Percentiles rank a stretch among this genome's conserved stretches.
Evolutionary conservation across 805 yeast species (phyloP).

Genomic region (Nematodospora valgi): DNA sequence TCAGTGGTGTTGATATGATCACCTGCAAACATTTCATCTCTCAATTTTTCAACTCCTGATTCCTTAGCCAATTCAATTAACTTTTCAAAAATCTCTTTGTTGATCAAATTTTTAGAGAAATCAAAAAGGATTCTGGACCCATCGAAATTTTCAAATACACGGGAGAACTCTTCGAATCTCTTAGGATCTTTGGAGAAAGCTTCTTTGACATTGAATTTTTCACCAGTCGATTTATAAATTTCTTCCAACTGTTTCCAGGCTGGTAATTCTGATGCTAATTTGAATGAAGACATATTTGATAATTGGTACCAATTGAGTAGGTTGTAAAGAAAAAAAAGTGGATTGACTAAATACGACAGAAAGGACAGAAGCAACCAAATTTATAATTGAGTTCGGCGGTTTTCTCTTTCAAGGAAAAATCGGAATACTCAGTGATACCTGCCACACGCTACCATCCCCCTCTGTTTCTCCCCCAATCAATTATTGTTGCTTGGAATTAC

Average conservation of each 20-base stretch:
- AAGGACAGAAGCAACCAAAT: not conserved
- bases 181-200: constrained; percentile 72
- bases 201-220: constrained; percentile 66
- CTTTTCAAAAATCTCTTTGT: constrained; percentile 70
- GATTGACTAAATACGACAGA: not conserved
- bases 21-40: constrained; percentile 92
- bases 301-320: too few relatives aligned
- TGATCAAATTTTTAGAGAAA: constrained; percentile 89
- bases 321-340: not conserved
- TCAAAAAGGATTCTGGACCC: constrained; percentile 89
- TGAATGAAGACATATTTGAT: constrained; percentile 29
- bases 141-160: constrained; percentile 79
- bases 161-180: constrained; percentile 74
- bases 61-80: constrained; percentile 83
- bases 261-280: constrained; percentile 67
- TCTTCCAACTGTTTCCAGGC: constrained; percentile 80
- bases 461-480: too few relatives aligned
- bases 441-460: too few relatives aligned
- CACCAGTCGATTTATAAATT: constrained; percentile 69
- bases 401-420: too few relatives aligned
- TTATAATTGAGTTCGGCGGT: too few relatives aligned
- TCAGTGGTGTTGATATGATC: constrained; percentile 94
- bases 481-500: too few relatives aligned
- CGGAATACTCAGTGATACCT: too few relatives aligned
- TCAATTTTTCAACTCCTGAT: constrained; percentile 79